Evolutionary conservation across 768 basidiomycete genomes (phyloP).

Genomic region (Boletus speciosus): DNA sequence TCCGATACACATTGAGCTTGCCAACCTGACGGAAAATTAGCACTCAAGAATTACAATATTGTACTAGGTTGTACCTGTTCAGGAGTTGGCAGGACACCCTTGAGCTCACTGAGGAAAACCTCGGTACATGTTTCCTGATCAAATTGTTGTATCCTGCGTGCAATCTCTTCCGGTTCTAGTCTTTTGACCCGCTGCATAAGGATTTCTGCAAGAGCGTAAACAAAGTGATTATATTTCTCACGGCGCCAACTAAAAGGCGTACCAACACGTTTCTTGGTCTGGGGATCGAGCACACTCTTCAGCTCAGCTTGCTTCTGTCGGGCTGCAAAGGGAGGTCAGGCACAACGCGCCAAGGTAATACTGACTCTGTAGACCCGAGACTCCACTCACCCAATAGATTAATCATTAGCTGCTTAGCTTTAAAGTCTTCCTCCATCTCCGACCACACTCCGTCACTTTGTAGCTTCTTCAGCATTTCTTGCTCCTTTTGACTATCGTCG

Average conservation of each 20-base stretch:
- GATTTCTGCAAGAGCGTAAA: constrained; percentile 58
- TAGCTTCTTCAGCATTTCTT: constrained; percentile 78
- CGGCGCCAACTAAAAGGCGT: constrained; percentile 31
- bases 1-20: constrained; percentile 86
- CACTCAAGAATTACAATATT: not conserved
- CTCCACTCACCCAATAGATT: constrained; percentile 69
- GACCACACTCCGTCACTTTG: constrained; percentile 85
- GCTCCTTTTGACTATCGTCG: constrained; percentile 61
- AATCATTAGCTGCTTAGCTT: constrained; percentile 90
- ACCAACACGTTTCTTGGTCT: constrained; percentile 94
- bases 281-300: constrained; percentile 85
- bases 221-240: not conserved
- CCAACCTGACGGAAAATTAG: constrained; percentile 53
- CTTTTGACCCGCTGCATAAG: constrained; percentile 84
- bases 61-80: constrained; percentile 59
- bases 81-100: constrained; percentile 84
- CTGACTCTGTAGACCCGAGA: not conserved
- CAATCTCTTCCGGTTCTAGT: constrained; percentile 84
- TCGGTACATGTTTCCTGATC: constrained; percentile 85
- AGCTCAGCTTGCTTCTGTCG: constrained; percentile 86
- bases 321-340: constrained; percentile 40
- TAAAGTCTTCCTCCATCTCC: constrained; percentile 98
- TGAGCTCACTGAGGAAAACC: constrained; percentile 84
- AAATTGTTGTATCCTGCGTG: constrained; percentile 77
- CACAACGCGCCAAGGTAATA: not conserved